Evolutionary conservation across 345 rosid species (phyloP).

Genomic region (Citrus australasica): DNA sequence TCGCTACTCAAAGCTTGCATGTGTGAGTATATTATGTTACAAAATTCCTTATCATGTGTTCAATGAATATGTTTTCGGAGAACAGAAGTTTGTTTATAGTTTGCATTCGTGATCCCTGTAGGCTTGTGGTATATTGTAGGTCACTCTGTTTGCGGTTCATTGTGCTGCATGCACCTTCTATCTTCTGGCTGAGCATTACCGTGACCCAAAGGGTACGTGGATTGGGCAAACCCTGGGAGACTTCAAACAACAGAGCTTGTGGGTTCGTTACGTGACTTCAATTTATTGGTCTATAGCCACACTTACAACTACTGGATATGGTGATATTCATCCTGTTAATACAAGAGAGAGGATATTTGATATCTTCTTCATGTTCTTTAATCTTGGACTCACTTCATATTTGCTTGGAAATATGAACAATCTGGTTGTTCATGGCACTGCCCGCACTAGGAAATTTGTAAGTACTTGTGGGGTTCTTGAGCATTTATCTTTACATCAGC

Average conservation of each 20-base stretch:
- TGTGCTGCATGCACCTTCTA: conserved; percentile 72
- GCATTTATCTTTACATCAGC: background rate
- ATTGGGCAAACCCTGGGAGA: conserved; percentile 46
- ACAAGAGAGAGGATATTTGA: conserved; percentile 57
- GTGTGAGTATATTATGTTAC: conserved; percentile 43
- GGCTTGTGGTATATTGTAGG: conserved; percentile 36
- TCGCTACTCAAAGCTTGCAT: conserved; percentile 63
- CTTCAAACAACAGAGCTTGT: conserved; percentile 26
- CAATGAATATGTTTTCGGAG: background rate
- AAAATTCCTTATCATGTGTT: background rate
- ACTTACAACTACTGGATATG: conserved; percentile 78
- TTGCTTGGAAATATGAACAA: conserved; percentile 89
- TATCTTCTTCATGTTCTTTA: conserved; percentile 61
- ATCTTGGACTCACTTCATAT: conserved; percentile 69
- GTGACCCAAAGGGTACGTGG: conserved; percentile 53
- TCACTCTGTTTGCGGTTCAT: conserved; percentile 71
- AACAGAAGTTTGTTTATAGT: background rate
- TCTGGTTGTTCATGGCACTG: conserved; percentile 75
- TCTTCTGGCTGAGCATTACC: conserved; percentile 46
- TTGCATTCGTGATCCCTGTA: background rate
- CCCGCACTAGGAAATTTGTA: conserved; percentile 78
- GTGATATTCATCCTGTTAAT: conserved; percentile 78
- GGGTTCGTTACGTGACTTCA: conserved; percentile 53
- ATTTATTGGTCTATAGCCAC: conserved; percentile 87
- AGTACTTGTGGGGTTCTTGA: conserved; percentile 29